A percentile compares a stretch with the other conserved stretches of the same genome.
Conservation (phyloP, 257 asterid genomes). For the Nicotiana obtusifolia region DNA sequence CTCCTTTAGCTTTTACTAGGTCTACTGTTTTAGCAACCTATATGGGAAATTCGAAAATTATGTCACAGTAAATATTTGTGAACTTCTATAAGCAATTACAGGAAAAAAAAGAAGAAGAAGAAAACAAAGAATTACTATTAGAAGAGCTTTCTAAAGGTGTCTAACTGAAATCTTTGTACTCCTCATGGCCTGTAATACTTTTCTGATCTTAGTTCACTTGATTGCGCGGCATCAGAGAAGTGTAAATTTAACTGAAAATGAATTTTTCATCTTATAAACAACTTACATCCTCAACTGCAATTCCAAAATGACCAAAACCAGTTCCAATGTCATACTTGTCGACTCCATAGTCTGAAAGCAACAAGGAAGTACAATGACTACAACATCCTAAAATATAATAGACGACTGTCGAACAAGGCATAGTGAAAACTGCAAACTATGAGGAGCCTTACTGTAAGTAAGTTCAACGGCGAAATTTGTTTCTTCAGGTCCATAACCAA, state of each 20-base stretch:
- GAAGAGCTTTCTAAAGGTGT: not conserved
- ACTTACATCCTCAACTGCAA: conserved; percentile 44
- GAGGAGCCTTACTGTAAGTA: conserved; percentile 36
- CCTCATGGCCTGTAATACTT: too few species aligned
- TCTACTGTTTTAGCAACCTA: conserved; percentile 37
- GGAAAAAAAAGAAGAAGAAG: not conserved
- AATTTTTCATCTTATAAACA: not conserved
- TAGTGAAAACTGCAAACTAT: not conserved
- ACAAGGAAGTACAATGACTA: conserved; percentile 8
- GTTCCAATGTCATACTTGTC: conserved; percentile 41
- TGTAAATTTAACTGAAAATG: not conserved
- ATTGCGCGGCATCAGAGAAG: not conserved
- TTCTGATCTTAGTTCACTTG: too few species aligned
- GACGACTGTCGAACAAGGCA: not conserved
- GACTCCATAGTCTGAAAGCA: conserved; percentile 47
- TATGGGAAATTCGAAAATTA: not conserved
- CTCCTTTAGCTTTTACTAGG: conserved; percentile 37
- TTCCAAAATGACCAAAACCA: conserved; percentile 48
- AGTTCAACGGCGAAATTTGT: conserved; percentile 43
- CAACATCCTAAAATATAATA: not conserved
- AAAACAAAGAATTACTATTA: not conserved
- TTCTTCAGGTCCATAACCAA: conserved; percentile 47
- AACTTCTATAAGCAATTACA: not conserved
- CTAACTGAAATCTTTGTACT: not conserved
- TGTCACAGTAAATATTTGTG: not conserved